Percentiles rank a stretch among this genome's conserved stretches.
Conservation (phyloP, 306 rosid genomes). For the Prinsepia uniflora region DNA sequence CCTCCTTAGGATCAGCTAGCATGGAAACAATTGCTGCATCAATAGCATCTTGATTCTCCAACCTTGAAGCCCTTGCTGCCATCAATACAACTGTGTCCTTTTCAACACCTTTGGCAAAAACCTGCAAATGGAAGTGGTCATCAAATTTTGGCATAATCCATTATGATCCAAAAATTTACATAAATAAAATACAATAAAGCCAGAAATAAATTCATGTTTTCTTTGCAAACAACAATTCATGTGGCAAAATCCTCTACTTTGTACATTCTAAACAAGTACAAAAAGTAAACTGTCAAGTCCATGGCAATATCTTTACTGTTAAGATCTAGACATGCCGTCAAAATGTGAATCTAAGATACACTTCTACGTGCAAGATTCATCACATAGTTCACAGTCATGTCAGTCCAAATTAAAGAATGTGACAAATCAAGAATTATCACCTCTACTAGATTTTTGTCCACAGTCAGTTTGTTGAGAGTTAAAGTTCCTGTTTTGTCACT, state of each 20-base stretch:
- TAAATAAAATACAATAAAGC: neutral
- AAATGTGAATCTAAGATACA: neutral
- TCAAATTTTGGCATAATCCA: neutral
- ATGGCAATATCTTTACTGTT: neutral
- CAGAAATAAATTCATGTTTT: neutral
- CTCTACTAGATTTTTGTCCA: constrained; percentile 23
- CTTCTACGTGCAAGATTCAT: neutral
- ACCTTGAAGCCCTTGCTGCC: constrained; percentile 28
- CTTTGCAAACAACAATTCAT: neutral
- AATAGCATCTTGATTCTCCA: constrained; percentile 25
- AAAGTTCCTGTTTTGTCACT: constrained; percentile 24
- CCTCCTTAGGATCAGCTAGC: constrained; percentile 28
- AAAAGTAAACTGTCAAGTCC: neutral
- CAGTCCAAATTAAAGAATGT: neutral
- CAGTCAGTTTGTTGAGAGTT: constrained; percentile 23
- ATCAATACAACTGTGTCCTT: constrained; percentile 19
- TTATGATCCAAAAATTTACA: neutral
- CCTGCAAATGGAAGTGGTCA: neutral
- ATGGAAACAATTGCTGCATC: constrained; percentile 25
- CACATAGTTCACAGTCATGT: neutral
- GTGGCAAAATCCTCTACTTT: neutral
- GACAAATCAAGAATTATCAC: constrained; percentile 5
- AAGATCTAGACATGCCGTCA: neutral
- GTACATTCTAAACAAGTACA: neutral
- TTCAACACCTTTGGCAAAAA: constrained; percentile 21